These are phyloP conservation scores for Phytophthora agathidicida DNA, from an alignment of 352 stramenopile genomes.

Conservation along the genomic window DNA sequence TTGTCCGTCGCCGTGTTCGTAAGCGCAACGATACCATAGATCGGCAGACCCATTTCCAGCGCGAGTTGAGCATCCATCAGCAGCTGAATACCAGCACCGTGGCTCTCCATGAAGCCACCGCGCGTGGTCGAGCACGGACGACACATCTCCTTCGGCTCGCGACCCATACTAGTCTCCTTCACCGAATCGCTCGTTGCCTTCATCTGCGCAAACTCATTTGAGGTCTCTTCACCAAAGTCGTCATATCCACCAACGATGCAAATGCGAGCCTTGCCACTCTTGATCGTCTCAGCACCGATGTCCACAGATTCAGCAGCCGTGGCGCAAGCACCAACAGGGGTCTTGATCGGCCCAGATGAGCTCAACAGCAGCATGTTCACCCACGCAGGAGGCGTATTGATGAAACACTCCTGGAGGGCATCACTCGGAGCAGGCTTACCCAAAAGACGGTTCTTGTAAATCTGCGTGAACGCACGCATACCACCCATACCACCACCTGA, in stretches of 20 bases:
- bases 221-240: conserved; percentile 86
- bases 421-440: conserved; percentile 83
- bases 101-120: conserved; percentile 90
- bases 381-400: conserved; percentile 90
- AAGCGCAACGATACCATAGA: conserved; percentile 85
- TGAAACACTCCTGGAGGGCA: conserved; percentile 86
- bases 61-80: conserved; percentile 89
- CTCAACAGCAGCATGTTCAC: conserved; percentile 91
- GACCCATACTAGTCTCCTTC: conserved; percentile 81
- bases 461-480: conserved; percentile 76
- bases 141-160: conserved; percentile 84
- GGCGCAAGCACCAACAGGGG: conserved; percentile 83
- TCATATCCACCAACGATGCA: conserved; percentile 88
- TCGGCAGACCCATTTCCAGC: conserved; percentile 87
- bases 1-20: conserved; percentile 91
- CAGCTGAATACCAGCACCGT: conserved; percentile 87
- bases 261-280: conserved; percentile 85
- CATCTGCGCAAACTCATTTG: conserved; percentile 91
- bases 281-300: conserved; percentile 90
- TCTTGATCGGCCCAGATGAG: conserved; percentile 90
- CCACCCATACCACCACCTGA: conserved; percentile 86
- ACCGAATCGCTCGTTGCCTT: conserved; percentile 88
- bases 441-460: conserved; percentile 75
- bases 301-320: conserved; percentile 89
- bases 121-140: conserved; percentile 80